These are phyloP conservation scores for Panaeolus papilionaceus DNA, from an alignment of 768 basidiomycete species.

Conservation along the genomic window DNA sequence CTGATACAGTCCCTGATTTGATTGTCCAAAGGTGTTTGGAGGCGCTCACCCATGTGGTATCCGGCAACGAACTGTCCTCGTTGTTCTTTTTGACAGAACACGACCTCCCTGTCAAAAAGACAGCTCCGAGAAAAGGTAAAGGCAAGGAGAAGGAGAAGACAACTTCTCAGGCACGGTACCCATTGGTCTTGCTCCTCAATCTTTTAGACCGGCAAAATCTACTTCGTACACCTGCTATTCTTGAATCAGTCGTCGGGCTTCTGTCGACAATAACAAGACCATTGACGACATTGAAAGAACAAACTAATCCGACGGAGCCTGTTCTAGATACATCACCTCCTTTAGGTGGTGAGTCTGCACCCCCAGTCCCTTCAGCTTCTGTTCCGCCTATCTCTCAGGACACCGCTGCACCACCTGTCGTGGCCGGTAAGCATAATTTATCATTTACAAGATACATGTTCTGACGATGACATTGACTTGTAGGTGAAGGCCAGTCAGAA, in stretches of 20 bases:
- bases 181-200: conserved; percentile 87
- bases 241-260: conserved; percentile 91
- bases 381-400: neutral
- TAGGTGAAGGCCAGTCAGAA: conserved; percentile 8
- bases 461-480: conserved; percentile 9
- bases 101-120: conserved; percentile 83
- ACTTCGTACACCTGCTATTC: conserved; percentile 86
- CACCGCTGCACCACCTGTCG: neutral
- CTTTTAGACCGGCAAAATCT: conserved; percentile 88
- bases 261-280: conserved; percentile 91
- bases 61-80: conserved; percentile 81
- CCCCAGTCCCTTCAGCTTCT: conserved; percentile 21
- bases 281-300: conserved; percentile 67
- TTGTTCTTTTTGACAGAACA: conserved; percentile 97
- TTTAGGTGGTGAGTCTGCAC: conserved; percentile 22
- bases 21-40: conserved; percentile 96
- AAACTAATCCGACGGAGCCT: conserved; percentile 38
- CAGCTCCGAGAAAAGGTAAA: conserved; percentile 74
- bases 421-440: conserved; percentile 22
- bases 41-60: conserved; percentile 87
- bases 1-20: conserved; percentile 89
- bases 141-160: conserved; percentile 96
- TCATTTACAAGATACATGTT: neutral
- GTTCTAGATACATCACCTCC: conserved; percentile 27
- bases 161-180: conserved; percentile 81